Evolutionary conservation across 768 basidiomycete genomes (phyloP).

Genomic region (Leccinum subgranulosum): DNA sequence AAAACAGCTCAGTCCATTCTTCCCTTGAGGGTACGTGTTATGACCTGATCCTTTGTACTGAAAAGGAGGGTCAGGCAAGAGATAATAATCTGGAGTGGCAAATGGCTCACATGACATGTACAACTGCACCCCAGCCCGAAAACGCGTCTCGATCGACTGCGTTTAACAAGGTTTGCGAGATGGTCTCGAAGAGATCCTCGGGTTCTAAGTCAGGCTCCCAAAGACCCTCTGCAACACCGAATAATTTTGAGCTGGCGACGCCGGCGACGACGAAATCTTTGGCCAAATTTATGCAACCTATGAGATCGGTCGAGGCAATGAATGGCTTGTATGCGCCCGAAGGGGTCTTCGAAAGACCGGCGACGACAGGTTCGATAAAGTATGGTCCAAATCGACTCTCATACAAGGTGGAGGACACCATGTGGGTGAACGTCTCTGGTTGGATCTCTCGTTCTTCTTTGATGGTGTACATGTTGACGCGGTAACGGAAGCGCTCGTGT

Average conservation of each 20-base stretch:
- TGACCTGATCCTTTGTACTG: slow-evolving; percentile 70
- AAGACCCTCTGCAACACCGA: slow-evolving; percentile 95
- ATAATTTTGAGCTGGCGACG: slow-evolving; percentile 88
- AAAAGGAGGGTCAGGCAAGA: slow-evolving; percentile 7
- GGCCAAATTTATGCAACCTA: slow-evolving; percentile 89
- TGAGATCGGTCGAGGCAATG: slow-evolving; percentile 93
- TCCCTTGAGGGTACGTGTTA: slow-evolving; percentile 84
- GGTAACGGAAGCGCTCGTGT: slow-evolving; percentile 86
- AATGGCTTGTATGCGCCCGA: slow-evolving; percentile 80
- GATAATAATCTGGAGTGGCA: slow-evolving; percentile 2
- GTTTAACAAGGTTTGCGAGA: slow-evolving; percentile 92
- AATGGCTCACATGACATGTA: slow-evolving; percentile 85
- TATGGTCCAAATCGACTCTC: slow-evolving; percentile 95
- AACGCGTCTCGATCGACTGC: slow-evolving; percentile 95
- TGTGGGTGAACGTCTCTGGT: slow-evolving; percentile 93
- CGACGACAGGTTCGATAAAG: slow-evolving; percentile 95
- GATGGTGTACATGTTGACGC: slow-evolving; percentile 99
- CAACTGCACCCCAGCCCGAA: slow-evolving; percentile 95
- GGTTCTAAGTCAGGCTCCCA: slow-evolving; percentile 98
- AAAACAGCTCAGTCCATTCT: slow-evolving; percentile 74
- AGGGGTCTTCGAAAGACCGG: slow-evolving; percentile 76
- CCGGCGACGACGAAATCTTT: slow-evolving; percentile 98
- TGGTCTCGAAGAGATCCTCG: slow-evolving; percentile 97
- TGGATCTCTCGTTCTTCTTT: slow-evolving; percentile 98
- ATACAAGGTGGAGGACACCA: slow-evolving; percentile 93